These are phyloP conservation scores for Malus orientalis DNA, from an alignment of 306 rosid species.

Conservation along the genomic window DNA sequence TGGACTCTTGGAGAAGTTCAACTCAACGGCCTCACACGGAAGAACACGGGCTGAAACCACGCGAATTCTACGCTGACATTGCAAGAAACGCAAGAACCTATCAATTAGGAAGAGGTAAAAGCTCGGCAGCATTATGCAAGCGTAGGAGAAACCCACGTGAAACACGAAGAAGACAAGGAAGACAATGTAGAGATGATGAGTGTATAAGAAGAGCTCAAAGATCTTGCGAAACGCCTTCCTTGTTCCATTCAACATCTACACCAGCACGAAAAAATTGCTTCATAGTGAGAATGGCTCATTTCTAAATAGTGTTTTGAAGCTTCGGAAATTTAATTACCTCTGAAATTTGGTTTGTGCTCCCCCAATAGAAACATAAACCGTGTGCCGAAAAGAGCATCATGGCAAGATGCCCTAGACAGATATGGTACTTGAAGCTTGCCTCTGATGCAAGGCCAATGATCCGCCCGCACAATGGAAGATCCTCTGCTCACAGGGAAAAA, in stretches of 20 bases:
- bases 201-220: conserved; percentile 51
- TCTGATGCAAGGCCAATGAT: conserved; percentile 47
- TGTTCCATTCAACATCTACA: conserved; percentile 46
- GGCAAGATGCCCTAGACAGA: conserved; percentile 44
- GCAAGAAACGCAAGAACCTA: conserved; percentile 45
- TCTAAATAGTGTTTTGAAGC: not conserved
- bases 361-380: conserved; percentile 40
- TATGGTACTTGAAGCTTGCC: conserved; percentile 44
- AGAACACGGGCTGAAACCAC: conserved; percentile 42
- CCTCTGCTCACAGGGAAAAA: conserved; percentile 53
- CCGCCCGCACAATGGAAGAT: conserved; percentile 39
- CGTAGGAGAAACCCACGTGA: conserved; percentile 46
- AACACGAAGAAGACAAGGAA: conserved; percentile 48
- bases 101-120: conserved; percentile 56
- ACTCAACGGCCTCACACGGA: conserved; percentile 50
- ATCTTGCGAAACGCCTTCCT: conserved; percentile 38
- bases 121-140: conserved; percentile 49
- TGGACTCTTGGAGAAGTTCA: conserved; percentile 49
- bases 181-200: conserved; percentile 44
- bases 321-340: conserved; percentile 13
- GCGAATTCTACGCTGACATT: conserved; percentile 31
- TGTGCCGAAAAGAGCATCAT: conserved; percentile 40
- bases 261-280: not conserved
- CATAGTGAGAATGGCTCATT: not conserved
- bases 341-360: conserved; percentile 30